Evolutionary conservation across 1,284 basidiomycete genomes (phyloP).

Genomic region (Pseudozyma pruni): DNA sequence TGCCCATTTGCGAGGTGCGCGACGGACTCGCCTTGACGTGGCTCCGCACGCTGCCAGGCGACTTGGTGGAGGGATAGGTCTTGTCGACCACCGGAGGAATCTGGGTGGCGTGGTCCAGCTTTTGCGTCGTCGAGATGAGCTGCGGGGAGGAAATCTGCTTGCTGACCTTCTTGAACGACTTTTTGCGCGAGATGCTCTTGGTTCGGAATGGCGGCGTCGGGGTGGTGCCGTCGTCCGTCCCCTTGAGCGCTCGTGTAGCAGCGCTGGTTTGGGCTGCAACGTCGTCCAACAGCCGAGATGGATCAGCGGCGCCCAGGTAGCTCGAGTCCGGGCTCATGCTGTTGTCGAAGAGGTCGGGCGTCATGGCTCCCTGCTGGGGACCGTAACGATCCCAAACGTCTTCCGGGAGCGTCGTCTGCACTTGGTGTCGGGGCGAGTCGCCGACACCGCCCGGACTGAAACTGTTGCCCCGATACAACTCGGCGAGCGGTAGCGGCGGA

Average conservation of each 20-base stretch:
- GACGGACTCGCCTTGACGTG: conserved; percentile 23
- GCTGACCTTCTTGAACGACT: conserved; percentile 50
- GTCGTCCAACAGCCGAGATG: conserved; percentile 44
- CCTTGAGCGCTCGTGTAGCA: conserved; percentile 60
- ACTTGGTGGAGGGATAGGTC: conserved; percentile 14
- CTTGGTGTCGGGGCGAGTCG: conserved; percentile 21
- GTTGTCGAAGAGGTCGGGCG: conserved; percentile 9
- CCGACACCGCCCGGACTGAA: conserved; percentile 7
- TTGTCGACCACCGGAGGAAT: conserved; percentile 18
- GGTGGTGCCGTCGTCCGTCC: conserved; percentile 32
- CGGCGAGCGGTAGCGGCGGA: neutral
- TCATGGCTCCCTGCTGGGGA: conserved; percentile 17
- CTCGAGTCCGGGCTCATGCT: conserved; percentile 5
- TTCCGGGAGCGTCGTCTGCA: conserved; percentile 18
- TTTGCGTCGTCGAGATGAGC: conserved; percentile 58
- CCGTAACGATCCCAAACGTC: conserved; percentile 36
- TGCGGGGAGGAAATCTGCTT: conserved; percentile 59
- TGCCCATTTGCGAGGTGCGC: conserved; percentile 13
- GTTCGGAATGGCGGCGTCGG: conserved; percentile 39
- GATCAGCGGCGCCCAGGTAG: conserved; percentile 11
- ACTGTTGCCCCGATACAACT: neutral
- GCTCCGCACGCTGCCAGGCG: conserved; percentile 18
- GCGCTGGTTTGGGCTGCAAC: conserved; percentile 57
- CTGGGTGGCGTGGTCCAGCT: conserved; percentile 48
- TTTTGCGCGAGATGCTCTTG: conserved; percentile 51